A percentile compares a stretch with the other conserved stretches of the same genome.
These are phyloP conservation scores for Lipomyces starkeyi DNA, from an alignment of 805 yeast genomes.

Conservation along the genomic window DNA sequence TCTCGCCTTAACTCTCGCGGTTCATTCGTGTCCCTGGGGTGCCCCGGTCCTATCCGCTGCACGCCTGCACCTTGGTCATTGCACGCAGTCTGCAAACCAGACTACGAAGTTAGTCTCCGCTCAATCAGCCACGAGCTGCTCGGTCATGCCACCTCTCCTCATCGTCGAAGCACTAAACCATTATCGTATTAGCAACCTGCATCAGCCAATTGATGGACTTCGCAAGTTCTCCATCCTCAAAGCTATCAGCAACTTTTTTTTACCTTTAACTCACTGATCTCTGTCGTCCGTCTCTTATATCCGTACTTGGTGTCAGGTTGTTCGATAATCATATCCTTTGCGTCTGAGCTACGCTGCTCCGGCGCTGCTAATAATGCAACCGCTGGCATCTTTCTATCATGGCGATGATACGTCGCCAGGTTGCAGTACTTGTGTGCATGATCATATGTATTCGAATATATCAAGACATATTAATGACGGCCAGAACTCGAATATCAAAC, in stretches of 20 bases:
- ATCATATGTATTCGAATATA: not conserved
- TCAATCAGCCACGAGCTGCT: constrained; percentile 1
- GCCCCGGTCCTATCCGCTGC: constrained; percentile 1
- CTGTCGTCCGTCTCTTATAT: not conserved
- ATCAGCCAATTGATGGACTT: not conserved
- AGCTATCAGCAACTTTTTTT: not conserved
- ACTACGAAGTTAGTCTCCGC: not conserved
- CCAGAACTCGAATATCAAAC: not conserved
- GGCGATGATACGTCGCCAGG: not conserved
- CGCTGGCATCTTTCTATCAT: not conserved
- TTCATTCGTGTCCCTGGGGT: not conserved
- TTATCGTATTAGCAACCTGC: not conserved
- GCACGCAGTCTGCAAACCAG: not conserved
- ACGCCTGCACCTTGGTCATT: not conserved
- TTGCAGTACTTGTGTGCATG: not conserved
- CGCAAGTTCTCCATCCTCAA: not conserved
- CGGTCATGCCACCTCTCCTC: constrained; percentile 1
- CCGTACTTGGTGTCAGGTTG: not conserved
- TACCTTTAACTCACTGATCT: not conserved
- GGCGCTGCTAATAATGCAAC: not conserved
- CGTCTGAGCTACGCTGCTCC: not conserved
- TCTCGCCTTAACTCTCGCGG: not conserved
- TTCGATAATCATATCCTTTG: not conserved
- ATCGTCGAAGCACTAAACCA: not conserved
- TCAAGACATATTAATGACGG: not conserved